These are phyloP conservation scores for Rhazya stricta DNA, from an alignment of 257 asterid species.

Conservation along the genomic window DNA sequence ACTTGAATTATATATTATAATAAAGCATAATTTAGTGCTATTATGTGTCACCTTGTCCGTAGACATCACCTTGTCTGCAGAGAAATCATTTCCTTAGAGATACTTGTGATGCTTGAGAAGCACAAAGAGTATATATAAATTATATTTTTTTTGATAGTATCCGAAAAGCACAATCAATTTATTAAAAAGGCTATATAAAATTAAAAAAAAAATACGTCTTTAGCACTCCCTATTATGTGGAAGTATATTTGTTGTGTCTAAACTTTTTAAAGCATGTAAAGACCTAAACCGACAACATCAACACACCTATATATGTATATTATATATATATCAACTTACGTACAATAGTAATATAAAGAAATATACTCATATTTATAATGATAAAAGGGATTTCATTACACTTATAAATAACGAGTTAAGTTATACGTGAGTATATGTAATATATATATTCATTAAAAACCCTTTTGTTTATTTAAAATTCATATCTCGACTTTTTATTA, in stretches of 20 bases:
- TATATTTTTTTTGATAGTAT: neutral
- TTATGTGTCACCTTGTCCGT: slow-evolving; percentile 17
- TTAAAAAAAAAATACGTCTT: neutral
- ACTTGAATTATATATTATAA: slow-evolving; percentile 13
- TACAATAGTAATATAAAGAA: too few relatives aligned
- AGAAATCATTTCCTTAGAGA: neutral
- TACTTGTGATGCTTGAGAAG: slow-evolving; percentile 1
- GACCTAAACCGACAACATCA: slow-evolving; percentile 3
- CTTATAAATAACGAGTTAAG: too few relatives aligned
- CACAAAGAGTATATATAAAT: neutral
- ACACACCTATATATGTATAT: too few relatives aligned
- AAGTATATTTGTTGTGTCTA: slow-evolving; percentile 7
- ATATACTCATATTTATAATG: too few relatives aligned
- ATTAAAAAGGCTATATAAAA: slow-evolving; percentile 7
- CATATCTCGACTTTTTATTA: too few relatives aligned
- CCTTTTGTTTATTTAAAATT: too few relatives aligned
- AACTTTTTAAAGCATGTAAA: slow-evolving; percentile 15
- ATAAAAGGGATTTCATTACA: too few relatives aligned
- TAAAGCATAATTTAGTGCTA: neutral
- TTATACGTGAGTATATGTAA: too few relatives aligned
- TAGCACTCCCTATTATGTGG: slow-evolving; percentile 1
- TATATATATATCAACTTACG: too few relatives aligned
- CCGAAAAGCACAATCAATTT: neutral
- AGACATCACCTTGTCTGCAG: neutral
- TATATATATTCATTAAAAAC: too few relatives aligned